Base-by-base conservation (phyloP, 805 yeast species). In the Zygoascus ofunaensis region DNA sequence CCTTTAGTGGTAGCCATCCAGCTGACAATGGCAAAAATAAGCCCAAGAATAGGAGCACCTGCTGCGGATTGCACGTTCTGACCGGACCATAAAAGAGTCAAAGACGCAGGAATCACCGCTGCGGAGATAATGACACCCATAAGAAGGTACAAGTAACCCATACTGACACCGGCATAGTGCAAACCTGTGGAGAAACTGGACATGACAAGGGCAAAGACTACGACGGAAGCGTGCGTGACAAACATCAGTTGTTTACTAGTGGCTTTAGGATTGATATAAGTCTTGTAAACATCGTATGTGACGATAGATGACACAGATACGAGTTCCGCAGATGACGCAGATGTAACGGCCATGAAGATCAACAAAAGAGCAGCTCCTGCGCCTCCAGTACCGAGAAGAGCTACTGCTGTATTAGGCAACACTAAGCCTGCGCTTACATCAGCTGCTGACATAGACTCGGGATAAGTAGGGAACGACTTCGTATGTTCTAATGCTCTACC, bases 111-210 rank as follows among this genome's bases (percentile, higher is more conserved):
- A 38, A 84, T 63, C 4, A 87, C 96, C 20, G 90, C 94, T 49
- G 90, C 78, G 4, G 92, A 82, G 49, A 87, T 84, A 38, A 87
- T 82, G 46, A 87, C 77, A 44, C 96, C 96, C 94, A 86, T 86
- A 50, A 87, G 65, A 59, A 84, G 85, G 63, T 86, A 86, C 34
- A 87, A 69, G 65, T 81, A 87, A 23, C 95, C 95, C 85, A 87
- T 81, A 26, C 85, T 77, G 43, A 87, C 80, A 19, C 80, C 82
- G 17, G 90, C 94, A 55, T 87, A 83, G 64, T 76, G 74, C 40
- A 87, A 70, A 8, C 95, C 95, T 51, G 82, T 79, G 17, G 94
- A 76, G 60, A 87, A 84, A 0, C 83, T 90, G 34, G 87, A 80
- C 90, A 87, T 82, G 15, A 72, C 71, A 4, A 76, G 46, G 10